These are phyloP conservation scores for Aegle marmelos DNA, from an alignment of 345 rosid genomes.

Conservation along the genomic window DNA sequence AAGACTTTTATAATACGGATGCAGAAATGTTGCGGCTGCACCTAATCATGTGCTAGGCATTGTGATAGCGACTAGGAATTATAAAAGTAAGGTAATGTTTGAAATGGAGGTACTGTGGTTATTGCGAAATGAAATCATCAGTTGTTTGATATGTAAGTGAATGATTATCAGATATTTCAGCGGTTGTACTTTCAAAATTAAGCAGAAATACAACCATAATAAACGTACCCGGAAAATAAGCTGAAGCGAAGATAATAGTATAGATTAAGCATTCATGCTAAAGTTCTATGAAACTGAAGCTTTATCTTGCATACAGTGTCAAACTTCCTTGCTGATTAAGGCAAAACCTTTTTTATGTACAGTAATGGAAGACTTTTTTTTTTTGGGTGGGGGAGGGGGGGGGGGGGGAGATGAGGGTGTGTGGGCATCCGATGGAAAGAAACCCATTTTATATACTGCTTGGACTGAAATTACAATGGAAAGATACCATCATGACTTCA, in stretches of 20 bases:
- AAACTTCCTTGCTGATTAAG: not conserved
- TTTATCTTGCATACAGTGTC: not conserved
- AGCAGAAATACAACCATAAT: no score
- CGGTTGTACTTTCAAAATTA: no score
- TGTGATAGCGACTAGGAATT: not conserved
- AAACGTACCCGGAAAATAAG: not conserved
- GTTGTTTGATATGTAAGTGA: no score
- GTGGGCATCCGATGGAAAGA: constrained; percentile 14
- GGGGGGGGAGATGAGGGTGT: not conserved
- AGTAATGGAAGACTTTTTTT: not conserved
- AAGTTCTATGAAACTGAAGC: constrained; percentile 6
- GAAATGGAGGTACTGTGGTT: not conserved
- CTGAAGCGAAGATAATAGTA: not conserved
- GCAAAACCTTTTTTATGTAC: constrained; percentile 10
- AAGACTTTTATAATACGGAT: not conserved
- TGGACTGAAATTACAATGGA: constrained; percentile 28
- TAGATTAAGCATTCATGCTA: not conserved
- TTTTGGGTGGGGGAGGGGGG: no score
- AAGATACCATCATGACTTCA: not conserved
- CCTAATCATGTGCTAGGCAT: not conserved
- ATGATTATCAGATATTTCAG: not conserved
- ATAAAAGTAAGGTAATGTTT: not conserved
- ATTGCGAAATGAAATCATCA: no score
- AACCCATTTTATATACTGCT: constrained; percentile 15
- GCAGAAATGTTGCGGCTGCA: not conserved